Evolutionary conservation across 164 flowering plant genomes (phyloP).

Genomic region (Saururus chinensis): DNA sequence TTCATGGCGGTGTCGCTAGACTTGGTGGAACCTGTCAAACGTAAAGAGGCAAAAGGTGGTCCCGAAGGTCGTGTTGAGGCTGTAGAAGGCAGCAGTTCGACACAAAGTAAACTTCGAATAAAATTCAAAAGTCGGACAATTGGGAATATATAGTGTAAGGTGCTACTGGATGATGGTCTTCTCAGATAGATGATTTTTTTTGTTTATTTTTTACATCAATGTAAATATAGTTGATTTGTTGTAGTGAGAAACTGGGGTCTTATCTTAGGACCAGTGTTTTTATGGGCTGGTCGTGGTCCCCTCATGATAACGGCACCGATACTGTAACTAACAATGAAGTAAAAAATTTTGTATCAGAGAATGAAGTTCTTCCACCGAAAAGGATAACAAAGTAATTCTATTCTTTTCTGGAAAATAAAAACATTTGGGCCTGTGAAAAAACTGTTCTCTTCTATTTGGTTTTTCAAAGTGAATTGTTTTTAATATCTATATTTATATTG

Average conservation of each 20-base stretch:
- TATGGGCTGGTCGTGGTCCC: neutral
- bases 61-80: constrained; percentile 15
- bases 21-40: neutral
- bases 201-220: neutral
- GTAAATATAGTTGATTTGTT: neutral
- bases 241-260: neutral
- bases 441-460: too few relatives aligned
- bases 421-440: too few relatives aligned
- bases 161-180: neutral
- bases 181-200: neutral
- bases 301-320: neutral
- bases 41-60: neutral
- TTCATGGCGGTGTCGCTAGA: neutral
- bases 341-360: too few relatives aligned
- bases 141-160: neutral
- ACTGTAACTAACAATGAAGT: too few relatives aligned
- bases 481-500: too few relatives aligned
- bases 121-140: constrained; percentile 8
- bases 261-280: neutral
- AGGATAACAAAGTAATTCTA: too few relatives aligned
- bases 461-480: too few relatives aligned
- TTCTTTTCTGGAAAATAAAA: too few relatives aligned
- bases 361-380: too few relatives aligned
- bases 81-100: constrained; percentile 5
- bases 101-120: constrained; percentile 10